Percentiles rank a stretch among this genome's conserved stretches.
Conservation (phyloP, 148 eudicot genomes). For the Chenopodium suecicum region DNA sequence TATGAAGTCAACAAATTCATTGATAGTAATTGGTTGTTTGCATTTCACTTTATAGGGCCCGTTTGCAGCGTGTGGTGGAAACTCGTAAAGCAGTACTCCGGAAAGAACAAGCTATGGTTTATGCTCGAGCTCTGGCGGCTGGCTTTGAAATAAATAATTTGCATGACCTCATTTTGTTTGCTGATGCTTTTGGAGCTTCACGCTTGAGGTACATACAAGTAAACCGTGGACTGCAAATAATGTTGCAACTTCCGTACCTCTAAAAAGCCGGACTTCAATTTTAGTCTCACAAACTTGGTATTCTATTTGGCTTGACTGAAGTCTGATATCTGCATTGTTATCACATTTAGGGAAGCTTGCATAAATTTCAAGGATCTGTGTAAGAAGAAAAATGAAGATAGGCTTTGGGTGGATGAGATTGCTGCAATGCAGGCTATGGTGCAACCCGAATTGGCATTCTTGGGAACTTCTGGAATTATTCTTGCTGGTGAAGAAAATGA, state of each 20-base stretch:
- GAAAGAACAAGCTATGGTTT: conserved; percentile 92
- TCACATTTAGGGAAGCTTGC: conserved; percentile 72
- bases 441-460: conserved; percentile 49
- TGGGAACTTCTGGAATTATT: conserved; percentile 59
- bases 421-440: conserved; percentile 81
- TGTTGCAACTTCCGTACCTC: not conserved
- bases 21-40: not conserved
- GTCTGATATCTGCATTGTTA: conserved; percentile 14
- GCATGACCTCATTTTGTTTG: conserved; percentile 60
- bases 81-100: conserved; percentile 68
- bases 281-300: not conserved
- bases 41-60: conserved; percentile 44
- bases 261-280: not conserved
- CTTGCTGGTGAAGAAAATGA: conserved; percentile 58
- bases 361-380: conserved; percentile 66
- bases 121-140: conserved; percentile 83
- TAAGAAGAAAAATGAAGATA: conserved; percentile 67
- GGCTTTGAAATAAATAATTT: conserved; percentile 70
- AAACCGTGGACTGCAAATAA: not conserved
- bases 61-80: conserved; percentile 73
- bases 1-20: conserved; percentile 5
- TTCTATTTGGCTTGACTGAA: not conserved
- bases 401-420: conserved; percentile 79
- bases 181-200: conserved; percentile 82
- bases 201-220: conserved; percentile 62